Base-by-base conservation (phyloP, 306 rosid genomes). In the Cicer pinnatifidum region DNA sequence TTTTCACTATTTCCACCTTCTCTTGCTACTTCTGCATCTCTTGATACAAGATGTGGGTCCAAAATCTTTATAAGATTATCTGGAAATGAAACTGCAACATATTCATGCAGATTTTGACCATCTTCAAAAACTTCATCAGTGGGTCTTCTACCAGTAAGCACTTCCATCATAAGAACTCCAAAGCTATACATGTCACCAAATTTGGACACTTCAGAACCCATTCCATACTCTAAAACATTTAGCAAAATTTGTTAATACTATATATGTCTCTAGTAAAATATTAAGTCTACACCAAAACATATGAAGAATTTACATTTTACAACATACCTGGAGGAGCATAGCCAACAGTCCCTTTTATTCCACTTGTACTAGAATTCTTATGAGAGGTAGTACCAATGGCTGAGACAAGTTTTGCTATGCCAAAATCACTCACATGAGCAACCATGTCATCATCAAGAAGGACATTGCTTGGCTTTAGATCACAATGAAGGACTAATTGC, bases 281-380 rank as follows among this genome's bases (percentile, higher is more conserved):
- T 23, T 8, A 15, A 35, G 16, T 47, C 4, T 16, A 1, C 40
- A 53, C 48, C 11, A 17, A 53, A 39, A 71, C 6, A 39, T 19
- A 11, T 6, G 63, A 11, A 17, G 11, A 53, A 33, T 70, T 52
- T 16, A 38, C 8, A 53, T 13, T 70, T 52, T 16, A 38, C 8
- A 38, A 17, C 51, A 71, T 69, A 60, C 76, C 62, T 69, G 80
- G 86, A 43, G 78, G 69, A 60, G 64, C 60, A 41, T 76, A 79
- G 38, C 80, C 86, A 41, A 79, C 7, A 0, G 74, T 67, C 6
- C 83, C 83, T 10, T 67, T 83, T 6, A 83, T 7, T 39, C 81
- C 81, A 51, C 44, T 33, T 8, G 72, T 73, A 50, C 58, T 78
- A 20, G 62, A 64, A 12, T 63, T 37, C 23, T 11, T 38, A 4